Conservation (phyloP, 192 early-diverging fungal genomes). For the Fimicolochytrium jonesii region DNA sequence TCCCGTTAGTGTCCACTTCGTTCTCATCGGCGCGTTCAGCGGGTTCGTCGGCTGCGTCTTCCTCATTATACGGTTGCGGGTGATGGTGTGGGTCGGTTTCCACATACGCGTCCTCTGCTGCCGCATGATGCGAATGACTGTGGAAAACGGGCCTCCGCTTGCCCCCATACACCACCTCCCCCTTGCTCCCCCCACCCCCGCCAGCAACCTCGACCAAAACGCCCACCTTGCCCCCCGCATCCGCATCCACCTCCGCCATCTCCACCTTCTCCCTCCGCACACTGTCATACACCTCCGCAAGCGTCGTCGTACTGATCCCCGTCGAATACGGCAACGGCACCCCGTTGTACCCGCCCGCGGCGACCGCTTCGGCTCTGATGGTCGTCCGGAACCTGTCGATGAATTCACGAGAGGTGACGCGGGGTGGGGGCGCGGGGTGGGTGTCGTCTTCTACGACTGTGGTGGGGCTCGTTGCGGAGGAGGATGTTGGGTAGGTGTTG, state of each 20-base stretch:
- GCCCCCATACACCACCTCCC: too few relatives aligned
- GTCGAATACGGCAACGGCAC: constrained; percentile 1
- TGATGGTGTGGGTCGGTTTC: too few relatives aligned
- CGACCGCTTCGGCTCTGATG: constrained; percentile 15
- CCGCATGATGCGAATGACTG: too few relatives aligned
- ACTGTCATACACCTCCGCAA: constrained; percentile 16
- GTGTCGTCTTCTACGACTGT: constrained; percentile 7
- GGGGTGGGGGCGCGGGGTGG: background rate
- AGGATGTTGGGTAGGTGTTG: constrained; percentile 19
- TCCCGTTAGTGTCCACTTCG: background rate
- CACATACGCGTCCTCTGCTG: too few relatives aligned
- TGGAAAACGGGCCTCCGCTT: too few relatives aligned
- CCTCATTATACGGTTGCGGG: too few relatives aligned
- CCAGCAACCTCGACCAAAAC: constrained; percentile 13
- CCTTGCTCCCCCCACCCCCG: background rate
- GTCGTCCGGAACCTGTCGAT: constrained; percentile 22
- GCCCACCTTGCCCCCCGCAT: background rate
- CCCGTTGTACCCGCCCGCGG: constrained; percentile 11
- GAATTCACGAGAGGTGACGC: constrained; percentile 22
- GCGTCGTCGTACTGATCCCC: constrained; percentile 13
- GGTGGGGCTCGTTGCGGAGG: background rate
- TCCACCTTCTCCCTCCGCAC: constrained; percentile 26
- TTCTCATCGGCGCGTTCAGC: too few relatives aligned
- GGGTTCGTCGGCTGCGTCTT: too few relatives aligned
- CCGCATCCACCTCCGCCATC: constrained; percentile 28